Percentiles rank a stretch among this genome's conserved stretches.
These are phyloP conservation scores for Truncatella angustata DNA, from an alignment of 2,329 filamentous ascomycete genomes.

Conservation along the genomic window DNA sequence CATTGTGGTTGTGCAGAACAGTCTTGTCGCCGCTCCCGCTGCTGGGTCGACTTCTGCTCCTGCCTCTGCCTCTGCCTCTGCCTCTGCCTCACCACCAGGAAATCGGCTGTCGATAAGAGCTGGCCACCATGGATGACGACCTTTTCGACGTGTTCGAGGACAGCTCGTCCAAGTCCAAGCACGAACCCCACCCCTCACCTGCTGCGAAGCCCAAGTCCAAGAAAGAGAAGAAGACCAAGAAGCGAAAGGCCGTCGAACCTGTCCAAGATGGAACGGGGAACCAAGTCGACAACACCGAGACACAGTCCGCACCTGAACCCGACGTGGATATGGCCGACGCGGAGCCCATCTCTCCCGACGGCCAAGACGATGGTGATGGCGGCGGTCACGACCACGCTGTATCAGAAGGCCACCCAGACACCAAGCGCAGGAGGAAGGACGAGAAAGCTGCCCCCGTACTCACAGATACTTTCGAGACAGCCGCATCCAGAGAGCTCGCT, in stretches of 20 bases:
- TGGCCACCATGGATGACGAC: constrained; percentile 67
- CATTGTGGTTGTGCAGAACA: too few relatives aligned
- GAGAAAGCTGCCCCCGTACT: constrained; percentile 75
- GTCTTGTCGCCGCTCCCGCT: too few relatives aligned
- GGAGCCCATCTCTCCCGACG: constrained; percentile 35
- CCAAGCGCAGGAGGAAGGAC: constrained; percentile 64
- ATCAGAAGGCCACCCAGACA: constrained; percentile 48
- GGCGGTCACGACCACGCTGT: constrained; percentile 35
- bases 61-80: too few relatives aligned
- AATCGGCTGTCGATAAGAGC: constrained; percentile 11
- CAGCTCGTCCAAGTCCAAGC: constrained; percentile 49
- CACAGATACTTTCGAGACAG: constrained; percentile 92
- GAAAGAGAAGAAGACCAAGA: constrained; percentile 60
- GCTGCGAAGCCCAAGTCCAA: constrained; percentile 35
- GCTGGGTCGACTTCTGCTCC: too few relatives aligned
- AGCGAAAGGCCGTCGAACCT: constrained; percentile 80
- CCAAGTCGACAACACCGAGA: constrained; percentile 21
- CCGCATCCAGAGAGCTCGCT: constrained; percentile 86
- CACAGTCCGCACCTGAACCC: constrained; percentile 31
- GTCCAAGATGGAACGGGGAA: constrained; percentile 64
- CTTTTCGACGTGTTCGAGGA: constrained; percentile 82
- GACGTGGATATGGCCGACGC: constrained; percentile 29
- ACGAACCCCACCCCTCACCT: constrained; percentile 25
- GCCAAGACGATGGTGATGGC: constrained; percentile 26
- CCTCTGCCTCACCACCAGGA: too few relatives aligned